phyloP scores from a whole-genome alignment of 257 asterid genomes.

The Solanum stenotomum region DNA sequence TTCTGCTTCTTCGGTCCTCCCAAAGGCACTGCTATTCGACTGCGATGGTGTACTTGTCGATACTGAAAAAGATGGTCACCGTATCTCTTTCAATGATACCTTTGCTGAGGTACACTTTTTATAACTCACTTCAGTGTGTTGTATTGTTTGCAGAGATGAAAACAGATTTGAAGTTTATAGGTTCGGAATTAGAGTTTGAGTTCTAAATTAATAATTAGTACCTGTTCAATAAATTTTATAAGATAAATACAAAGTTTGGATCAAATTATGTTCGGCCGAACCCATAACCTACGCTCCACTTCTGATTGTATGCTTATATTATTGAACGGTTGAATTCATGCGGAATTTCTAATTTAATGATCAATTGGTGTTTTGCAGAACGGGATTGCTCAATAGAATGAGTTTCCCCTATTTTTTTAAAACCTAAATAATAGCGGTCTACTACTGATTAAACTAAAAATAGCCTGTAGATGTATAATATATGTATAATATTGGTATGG shows the following conservation, averaged over 20 bases:
- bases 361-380: not conserved
- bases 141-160: not conserved
- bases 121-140: not conserved
- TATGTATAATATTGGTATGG: too few relatives aligned
- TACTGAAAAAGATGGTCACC: slow-evolving; percentile 98
- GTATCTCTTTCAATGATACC: slow-evolving; percentile 89
- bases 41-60: slow-evolving; percentile 98
- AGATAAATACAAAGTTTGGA: not conserved
- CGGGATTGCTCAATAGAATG: not conserved
- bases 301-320: not conserved
- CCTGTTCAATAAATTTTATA: not conserved
- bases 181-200: not conserved
- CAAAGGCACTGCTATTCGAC: slow-evolving; percentile 82
- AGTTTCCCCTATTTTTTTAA: not conserved
- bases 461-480: not conserved
- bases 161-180: not conserved
- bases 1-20: slow-evolving; percentile 50
- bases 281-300: not conserved
- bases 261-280: not conserved
- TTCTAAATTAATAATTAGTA: not conserved
- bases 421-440: not conserved
- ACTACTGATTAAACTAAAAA: too few relatives aligned
- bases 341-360: not conserved
- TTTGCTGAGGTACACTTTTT: slow-evolving; percentile 52
- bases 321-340: not conserved